Evolutionary conservation across 192 early-diverging fungal species (phyloP).

Genomic region (Coemansia sp.): DNA sequence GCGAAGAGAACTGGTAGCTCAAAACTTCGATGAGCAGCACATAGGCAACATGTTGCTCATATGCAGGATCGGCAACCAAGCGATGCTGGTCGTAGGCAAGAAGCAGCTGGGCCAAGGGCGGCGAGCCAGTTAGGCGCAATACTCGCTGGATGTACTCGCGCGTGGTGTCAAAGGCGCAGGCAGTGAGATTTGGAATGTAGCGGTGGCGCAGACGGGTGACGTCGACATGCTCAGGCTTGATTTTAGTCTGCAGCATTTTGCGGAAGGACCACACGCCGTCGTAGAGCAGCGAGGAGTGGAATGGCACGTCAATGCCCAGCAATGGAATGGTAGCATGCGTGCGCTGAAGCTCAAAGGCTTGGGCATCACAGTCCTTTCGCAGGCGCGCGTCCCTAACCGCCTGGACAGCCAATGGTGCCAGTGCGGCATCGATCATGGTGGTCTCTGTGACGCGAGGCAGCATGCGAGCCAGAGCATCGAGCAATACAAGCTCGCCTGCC

Average conservation of each 20-base stretch:
- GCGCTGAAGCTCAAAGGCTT: slow-evolving; percentile 74
- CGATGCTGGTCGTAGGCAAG: slow-evolving; percentile 76
- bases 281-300: slow-evolving; percentile 92
- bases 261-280: slow-evolving; percentile 94
- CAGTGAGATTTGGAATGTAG: slow-evolving; percentile 97
- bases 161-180: slow-evolving; percentile 76
- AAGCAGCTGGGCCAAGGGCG: slow-evolving; percentile 74
- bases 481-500: slow-evolving; percentile 78
- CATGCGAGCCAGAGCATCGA: slow-evolving; percentile 79
- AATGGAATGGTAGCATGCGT: slow-evolving; percentile 91
- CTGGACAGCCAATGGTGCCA: slow-evolving; percentile 72
- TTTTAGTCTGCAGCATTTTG: slow-evolving; percentile 79
- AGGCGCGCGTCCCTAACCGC: slow-evolving; percentile 25
- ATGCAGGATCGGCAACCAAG: slow-evolving; percentile 62
- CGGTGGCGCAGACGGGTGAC: slow-evolving; percentile 76
- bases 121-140: slow-evolving; percentile 77
- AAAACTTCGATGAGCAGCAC: slow-evolving; percentile 86
- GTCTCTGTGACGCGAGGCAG: slow-evolving; percentile 76
- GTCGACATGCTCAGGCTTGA: slow-evolving; percentile 81
- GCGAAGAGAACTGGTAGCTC: slow-evolving; percentile 92
- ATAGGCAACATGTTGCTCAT: slow-evolving; percentile 85
- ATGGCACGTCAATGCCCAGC: slow-evolving; percentile 91
- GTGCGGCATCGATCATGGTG: slow-evolving; percentile 69
- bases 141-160: slow-evolving; percentile 76
- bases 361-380: slow-evolving; percentile 61